Base-by-base conservation (phyloP, 768 basidiomycete species). In the Tephrocybe sp. region DNA sequence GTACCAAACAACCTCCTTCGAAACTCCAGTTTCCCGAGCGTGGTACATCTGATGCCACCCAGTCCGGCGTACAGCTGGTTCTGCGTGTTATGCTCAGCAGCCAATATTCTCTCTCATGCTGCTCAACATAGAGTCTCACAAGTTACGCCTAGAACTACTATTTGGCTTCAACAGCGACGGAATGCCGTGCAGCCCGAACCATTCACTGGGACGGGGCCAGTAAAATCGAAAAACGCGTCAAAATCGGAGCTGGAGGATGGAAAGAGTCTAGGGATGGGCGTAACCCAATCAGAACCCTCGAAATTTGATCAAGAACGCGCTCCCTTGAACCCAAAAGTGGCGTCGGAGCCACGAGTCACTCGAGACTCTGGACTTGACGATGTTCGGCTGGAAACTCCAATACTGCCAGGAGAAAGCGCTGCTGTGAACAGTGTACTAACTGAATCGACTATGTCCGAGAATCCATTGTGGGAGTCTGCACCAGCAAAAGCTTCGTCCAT, bases 51-150 rank as follows among this genome's bases (percentile, higher is more conserved):
- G 34, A 36, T 89, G 86, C 84, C 86, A 58, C 84, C 86, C 44
- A 77, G 85, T 41, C 78, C 84, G 28, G 77, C 77, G 11, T 89
- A 79, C 70, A 86, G 85, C 73, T 86, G 84, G 81, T 64, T 87
- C 50, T 86, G 85, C 61, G 86, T 88, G 25, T 70, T 80, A 41
- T 77, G 80, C 52, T 80, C 85, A 12, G 68, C 79, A 17, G 71
- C 75, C 47, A 81, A 86, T 49, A 83, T 91, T 48, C 62, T 86
- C 30, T 70, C 77, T 10, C 79, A 84, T 74, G 86, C 84, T 28
- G 82, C 82, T 3, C 77, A 75, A 30, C 76, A 86, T 30, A 76
- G 82, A 62, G 77, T 76, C 17, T 65, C 75, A 7, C 78, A 77
- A 46, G 51, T 72, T 26, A 58, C 65, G 8, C 65, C 68, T 28